A percentile compares a stretch with the other conserved stretches of the same genome.
Conservation (phyloP, 345 rosid species). For the Salix arbutifolia region DNA sequence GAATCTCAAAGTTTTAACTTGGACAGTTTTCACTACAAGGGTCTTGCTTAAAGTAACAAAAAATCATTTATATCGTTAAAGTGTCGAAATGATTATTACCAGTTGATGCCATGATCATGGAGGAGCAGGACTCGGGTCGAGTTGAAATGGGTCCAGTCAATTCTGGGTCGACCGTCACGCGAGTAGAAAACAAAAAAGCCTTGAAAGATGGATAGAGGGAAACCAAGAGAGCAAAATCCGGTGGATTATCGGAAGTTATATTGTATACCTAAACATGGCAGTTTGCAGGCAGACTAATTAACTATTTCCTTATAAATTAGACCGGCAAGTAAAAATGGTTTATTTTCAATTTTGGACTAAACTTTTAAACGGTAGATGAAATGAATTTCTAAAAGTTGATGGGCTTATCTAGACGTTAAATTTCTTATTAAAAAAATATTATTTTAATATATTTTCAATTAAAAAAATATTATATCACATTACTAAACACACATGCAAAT, state of each 20-base stretch:
- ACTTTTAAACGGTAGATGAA: no score
- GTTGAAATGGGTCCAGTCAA: constrained; percentile 88
- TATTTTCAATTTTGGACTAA: no score
- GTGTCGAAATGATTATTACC: constrained; percentile 26
- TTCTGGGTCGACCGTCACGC: constrained; percentile 56
- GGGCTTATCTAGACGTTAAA: no score
- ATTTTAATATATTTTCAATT: no score
- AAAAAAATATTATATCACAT: no score
- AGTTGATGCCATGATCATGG: constrained; percentile 60
- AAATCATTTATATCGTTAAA: neutral
- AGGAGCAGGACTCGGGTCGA: constrained; percentile 71
- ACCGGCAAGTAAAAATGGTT: no score
- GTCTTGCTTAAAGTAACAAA: neutral
- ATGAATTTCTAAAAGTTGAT: no score
- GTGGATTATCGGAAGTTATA: constrained; percentile 51
- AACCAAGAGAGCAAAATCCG: constrained; percentile 66
- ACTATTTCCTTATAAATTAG: no score
- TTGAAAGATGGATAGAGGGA: constrained; percentile 71
- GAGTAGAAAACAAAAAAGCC: constrained; percentile 57
- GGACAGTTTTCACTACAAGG: neutral
- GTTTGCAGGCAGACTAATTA: no score
- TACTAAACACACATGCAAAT: no score
- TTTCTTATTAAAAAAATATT: no score
- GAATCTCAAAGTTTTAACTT: neutral
- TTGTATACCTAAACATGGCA: no score